These are phyloP conservation scores for Rhododendron mucronatum DNA, from an alignment of 148 eudicot species.

Conservation along the genomic window DNA sequence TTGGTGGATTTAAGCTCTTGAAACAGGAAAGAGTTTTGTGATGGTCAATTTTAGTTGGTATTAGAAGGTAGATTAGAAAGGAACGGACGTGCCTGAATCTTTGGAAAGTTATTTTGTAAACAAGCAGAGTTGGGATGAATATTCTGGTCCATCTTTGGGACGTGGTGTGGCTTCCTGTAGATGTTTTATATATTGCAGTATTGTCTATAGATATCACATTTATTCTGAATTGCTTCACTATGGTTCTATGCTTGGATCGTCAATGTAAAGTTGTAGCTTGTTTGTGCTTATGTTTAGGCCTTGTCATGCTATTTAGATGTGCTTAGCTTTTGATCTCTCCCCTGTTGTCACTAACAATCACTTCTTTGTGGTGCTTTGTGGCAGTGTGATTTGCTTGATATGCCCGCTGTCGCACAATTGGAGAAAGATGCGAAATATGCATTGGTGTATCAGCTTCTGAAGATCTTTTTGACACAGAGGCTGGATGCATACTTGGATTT, in stretches of 20 bases:
- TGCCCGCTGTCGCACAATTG: constrained; percentile 80
- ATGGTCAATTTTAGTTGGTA: not conserved
- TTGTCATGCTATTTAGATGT: no score
- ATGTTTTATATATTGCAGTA: not conserved
- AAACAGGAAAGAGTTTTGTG: not conserved
- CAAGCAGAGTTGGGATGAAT: not conserved
- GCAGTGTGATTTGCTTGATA: constrained; percentile 87
- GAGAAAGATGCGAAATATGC: constrained; percentile 78
- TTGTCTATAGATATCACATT: not conserved
- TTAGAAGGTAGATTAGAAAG: not conserved
- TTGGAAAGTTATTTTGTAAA: not conserved
- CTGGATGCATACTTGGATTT: constrained; percentile 72
- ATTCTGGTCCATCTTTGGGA: not conserved
- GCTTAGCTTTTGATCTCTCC: not conserved
- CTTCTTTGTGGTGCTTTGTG: constrained; percentile 14
- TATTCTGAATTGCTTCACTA: not conserved
- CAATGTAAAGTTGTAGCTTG: not conserved
- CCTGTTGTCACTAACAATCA: not conserved
- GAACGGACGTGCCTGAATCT: not conserved
- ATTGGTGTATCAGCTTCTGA: constrained; percentile 64
- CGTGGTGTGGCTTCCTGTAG: not conserved
- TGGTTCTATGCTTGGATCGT: not conserved
- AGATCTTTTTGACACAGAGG: constrained; percentile 73
- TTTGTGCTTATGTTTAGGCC: no score
- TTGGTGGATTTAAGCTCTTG: not conserved